These are phyloP conservation scores for Scedosporium apiospermum DNA, from an alignment of 2,329 filamentous ascomycete genomes.

Conservation along the genomic window DNA sequence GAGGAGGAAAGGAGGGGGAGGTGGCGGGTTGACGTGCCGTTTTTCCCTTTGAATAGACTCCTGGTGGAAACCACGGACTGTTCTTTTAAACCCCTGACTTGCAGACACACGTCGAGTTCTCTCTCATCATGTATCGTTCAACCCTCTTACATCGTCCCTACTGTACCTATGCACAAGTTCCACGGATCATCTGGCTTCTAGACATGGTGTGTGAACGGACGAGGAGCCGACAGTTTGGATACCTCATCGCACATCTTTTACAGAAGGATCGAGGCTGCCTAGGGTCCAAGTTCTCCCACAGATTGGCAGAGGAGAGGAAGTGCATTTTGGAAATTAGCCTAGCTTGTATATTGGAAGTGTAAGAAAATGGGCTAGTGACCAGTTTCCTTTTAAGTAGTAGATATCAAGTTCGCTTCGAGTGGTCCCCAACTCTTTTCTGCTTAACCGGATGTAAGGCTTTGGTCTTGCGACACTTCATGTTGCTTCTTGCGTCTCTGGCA, in stretches of 20 bases:
- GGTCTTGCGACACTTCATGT: too few relatives aligned
- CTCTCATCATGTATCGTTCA: not conserved
- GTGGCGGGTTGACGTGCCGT: not conserved
- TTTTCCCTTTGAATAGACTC: not conserved
- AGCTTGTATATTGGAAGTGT: not conserved
- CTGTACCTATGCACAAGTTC: not conserved
- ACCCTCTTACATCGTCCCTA: not conserved
- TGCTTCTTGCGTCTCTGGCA: too few relatives aligned
- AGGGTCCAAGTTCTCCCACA: not conserved
- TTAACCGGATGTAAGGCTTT: too few relatives aligned
- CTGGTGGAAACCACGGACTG: not conserved
- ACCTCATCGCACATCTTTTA: not conserved
- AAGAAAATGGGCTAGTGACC: too few relatives aligned
- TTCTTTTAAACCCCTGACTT: not conserved
- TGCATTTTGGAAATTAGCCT: not conserved
- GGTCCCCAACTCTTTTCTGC: too few relatives aligned
- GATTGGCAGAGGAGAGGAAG: not conserved
- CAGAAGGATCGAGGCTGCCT: not conserved
- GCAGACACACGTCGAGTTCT: not conserved
- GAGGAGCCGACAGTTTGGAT: not conserved
- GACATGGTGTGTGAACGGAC: not conserved
- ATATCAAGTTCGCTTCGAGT: too few relatives aligned
- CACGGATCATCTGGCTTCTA: not conserved
- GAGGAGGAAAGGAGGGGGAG: not conserved
- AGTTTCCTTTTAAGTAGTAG: too few relatives aligned